Percentiles rank a stretch among this genome's conserved stretches.
phyloP scores from a whole-genome alignment of 805 yeast species.

The Ogataea thermomethanolica region DNA sequence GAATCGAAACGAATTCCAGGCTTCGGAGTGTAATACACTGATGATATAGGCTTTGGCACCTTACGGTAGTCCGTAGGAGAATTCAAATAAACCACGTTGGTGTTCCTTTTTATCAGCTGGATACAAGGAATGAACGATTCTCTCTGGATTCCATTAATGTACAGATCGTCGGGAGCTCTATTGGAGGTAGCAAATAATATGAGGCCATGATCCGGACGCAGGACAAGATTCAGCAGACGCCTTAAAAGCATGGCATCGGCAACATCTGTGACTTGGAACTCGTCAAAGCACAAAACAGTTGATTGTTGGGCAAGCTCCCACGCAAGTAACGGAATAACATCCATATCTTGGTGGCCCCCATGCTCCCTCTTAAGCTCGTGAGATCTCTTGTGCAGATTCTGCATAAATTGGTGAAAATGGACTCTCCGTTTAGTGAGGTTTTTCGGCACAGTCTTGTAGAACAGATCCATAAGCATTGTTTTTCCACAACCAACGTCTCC shows the following conservation, averaged over 20 bases:
- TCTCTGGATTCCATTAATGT: conserved; percentile 91
- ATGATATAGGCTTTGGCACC: conserved; percentile 75
- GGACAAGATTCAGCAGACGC: conserved; percentile 61
- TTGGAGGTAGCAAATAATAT: conserved; percentile 91
- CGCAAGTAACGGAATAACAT: conserved; percentile 80
- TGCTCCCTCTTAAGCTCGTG: conserved; percentile 68
- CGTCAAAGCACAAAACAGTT: conserved; percentile 89
- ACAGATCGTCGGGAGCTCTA: conserved; percentile 90
- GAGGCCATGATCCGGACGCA: conserved; percentile 75
- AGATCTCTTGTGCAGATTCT: conserved; percentile 79
- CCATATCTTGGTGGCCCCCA: conserved; percentile 64
- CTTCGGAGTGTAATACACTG: conserved; percentile 73
- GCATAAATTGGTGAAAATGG: conserved; percentile 98
- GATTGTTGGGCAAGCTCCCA: conserved; percentile 74
- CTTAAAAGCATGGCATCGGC: conserved; percentile 97
- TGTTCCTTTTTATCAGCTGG: conserved; percentile 64
- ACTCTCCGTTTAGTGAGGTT: conserved; percentile 76
- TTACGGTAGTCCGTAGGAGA: conserved; percentile 95
- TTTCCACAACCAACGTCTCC: conserved; percentile 99
- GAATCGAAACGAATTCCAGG: conserved; percentile 56
- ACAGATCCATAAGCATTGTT: conserved; percentile 96
- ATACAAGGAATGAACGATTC: conserved; percentile 92
- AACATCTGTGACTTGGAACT: conserved; percentile 96
- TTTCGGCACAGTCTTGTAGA: conserved; percentile 76
- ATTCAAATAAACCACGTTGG: conserved; percentile 74